Conservation (phyloP, 108 stramenopile species). For the Chaetoceros tenuissimus region DNA sequence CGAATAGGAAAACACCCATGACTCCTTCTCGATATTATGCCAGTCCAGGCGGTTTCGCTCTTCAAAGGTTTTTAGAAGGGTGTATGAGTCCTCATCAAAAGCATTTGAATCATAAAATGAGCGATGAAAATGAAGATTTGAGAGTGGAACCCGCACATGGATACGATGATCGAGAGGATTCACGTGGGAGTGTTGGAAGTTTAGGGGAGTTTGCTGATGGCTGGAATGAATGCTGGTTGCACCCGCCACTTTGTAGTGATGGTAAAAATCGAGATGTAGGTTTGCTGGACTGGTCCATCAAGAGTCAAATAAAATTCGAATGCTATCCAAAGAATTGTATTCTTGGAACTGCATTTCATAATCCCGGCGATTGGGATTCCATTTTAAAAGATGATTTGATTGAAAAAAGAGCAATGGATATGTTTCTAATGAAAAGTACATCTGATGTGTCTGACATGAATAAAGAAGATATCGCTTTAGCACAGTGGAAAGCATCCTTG, state of each 20-base stretch:
- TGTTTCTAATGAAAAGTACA: not conserved
- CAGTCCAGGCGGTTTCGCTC: slow-evolving; percentile 6
- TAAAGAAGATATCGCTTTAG: not conserved
- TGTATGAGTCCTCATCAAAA: slow-evolving; percentile 3
- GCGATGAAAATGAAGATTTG: not conserved
- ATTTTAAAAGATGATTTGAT: not conserved
- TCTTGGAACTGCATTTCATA: not conserved
- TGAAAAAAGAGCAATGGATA: not conserved
- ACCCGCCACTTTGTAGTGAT: not conserved
- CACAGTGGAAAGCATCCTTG: not conserved
- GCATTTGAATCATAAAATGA: not conserved
- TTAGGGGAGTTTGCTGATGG: not conserved
- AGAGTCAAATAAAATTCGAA: not conserved
- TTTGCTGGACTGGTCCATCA: slow-evolving; percentile 5
- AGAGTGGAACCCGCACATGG: no score
- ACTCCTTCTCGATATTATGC: slow-evolving; percentile 1
- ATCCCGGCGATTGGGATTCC: not conserved
- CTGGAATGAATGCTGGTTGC: not conserved
- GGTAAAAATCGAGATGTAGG: not conserved
- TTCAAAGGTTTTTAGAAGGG: slow-evolving; percentile 1
- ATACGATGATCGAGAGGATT: no score
- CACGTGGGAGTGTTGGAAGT: no score
- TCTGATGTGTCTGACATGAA: not conserved
- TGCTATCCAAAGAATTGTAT: slow-evolving; percentile 3
- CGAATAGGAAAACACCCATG: not conserved